Percentiles rank a stretch among this genome's conserved stretches.
Evolutionary conservation across 306 rosid species (phyloP).

Genomic region (Prunus mume): DNA sequence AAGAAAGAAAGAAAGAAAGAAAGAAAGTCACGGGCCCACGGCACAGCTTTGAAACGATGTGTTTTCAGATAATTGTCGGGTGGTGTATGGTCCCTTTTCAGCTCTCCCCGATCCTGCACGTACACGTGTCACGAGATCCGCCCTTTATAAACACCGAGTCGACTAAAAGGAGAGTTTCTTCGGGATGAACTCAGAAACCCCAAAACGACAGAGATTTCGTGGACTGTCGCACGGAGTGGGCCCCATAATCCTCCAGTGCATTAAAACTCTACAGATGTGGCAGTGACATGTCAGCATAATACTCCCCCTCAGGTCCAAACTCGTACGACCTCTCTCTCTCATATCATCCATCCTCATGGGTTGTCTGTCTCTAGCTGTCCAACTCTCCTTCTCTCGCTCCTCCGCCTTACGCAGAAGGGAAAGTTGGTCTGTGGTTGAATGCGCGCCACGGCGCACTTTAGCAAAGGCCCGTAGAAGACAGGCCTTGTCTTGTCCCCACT

Average conservation of each 20-base stretch:
- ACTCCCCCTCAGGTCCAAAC: not conserved
- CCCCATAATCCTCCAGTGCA: not conserved
- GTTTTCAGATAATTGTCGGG: not conserved
- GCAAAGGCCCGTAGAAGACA: not conserved
- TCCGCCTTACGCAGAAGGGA: not conserved
- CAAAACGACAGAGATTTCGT: slow-evolving; percentile 51
- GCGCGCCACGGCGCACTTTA: not conserved
- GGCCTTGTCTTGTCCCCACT: not conserved
- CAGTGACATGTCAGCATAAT: slow-evolving; percentile 10
- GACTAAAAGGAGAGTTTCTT: not conserved
- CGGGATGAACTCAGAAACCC: not conserved
- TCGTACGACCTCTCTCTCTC: not conserved
- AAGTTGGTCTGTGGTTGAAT: not conserved
- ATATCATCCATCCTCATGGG: not conserved
- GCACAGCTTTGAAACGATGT: not conserved
- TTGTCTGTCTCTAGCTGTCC: slow-evolving; percentile 39
- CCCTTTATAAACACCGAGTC: not conserved
- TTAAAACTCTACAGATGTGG: not conserved
- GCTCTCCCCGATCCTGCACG: not conserved
- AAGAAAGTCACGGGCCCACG: not conserved
- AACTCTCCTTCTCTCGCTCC: not conserved
- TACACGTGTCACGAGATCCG: slow-evolving; percentile 3
- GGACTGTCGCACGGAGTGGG: slow-evolving; percentile 31
- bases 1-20: no score
- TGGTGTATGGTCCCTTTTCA: not conserved